Base-by-base conservation (phyloP, 805 yeast species). In the Zygoascus bituminiphila region DNA sequence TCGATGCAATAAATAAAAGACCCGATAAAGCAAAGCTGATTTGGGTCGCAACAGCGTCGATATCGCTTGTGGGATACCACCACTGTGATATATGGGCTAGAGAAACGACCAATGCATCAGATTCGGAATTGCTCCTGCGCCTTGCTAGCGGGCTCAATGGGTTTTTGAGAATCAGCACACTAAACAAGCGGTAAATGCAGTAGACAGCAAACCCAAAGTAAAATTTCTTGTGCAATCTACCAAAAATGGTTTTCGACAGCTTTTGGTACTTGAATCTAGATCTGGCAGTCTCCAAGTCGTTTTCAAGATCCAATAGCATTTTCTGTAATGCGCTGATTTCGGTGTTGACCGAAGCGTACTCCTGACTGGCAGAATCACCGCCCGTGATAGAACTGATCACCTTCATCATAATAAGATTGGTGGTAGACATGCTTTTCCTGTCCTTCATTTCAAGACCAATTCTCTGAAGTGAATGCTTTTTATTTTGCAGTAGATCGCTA, bases 1-100 rank as follows among this genome's bases (percentile, higher is more conserved):
- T 51, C 2, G 70, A 62, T 21, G 69, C 63, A 24, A 57, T 46
- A 35, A 70, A 62, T 42, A 70, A 60, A 1, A 62, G 57, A 2
- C 72, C 73, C 8, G 71, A 62, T 50, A 71, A 54, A 38, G 62
- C 49, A 42, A 68, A 70, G 9, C 73, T 71, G 21, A 69, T 64
- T 48, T 67, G 66, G 2, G 71, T 59, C 15, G 69, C 54, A 68
- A 70, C 62, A 19, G 60, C 58, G 20, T 66, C 68, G 25, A 62
- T 57, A 36, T 65, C 60, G 8, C 61, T 35, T 14, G 38, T 39
- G 6, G 54, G 50, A 15, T 38, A 50, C 17, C 44, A 23, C 20
- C 40, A 36, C 29, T 48, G 45, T 3, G 55, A 47, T 22, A 60
- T 19, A 35, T 55, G 56, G 2, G 63, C 62, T 31, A 60, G 25